phyloP scores from a whole-genome alignment of 2,329 filamentous ascomycete species.

The Penicillium olsonii region DNA sequence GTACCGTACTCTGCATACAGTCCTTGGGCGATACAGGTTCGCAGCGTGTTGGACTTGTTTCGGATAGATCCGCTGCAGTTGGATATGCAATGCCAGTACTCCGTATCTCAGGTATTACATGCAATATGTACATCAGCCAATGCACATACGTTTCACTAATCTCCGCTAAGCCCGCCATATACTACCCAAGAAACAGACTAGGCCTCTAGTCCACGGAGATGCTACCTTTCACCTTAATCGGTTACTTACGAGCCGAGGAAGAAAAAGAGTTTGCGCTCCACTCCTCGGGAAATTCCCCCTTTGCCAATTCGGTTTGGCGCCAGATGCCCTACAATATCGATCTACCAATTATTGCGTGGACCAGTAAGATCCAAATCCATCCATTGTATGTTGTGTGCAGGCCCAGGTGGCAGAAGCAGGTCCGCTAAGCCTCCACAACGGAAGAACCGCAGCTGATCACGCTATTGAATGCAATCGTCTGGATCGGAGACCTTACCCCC shows the following conservation, averaged over 20 bases:
- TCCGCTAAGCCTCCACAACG: not conserved
- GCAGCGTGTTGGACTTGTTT: not conserved
- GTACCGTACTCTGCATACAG: too few relatives aligned
- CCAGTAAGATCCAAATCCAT: slow-evolving; percentile 8
- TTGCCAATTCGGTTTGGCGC: slow-evolving; percentile 2
- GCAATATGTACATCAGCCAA: not conserved
- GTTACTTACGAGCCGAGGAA: slow-evolving; percentile 13
- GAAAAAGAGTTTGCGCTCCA: slow-evolving; percentile 17
- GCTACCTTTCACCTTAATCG: not conserved
- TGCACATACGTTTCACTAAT: slow-evolving; percentile 3
- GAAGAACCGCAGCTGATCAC: not conserved
- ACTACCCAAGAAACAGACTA: not conserved
- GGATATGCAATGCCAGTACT: not conserved
- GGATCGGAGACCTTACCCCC: slow-evolving; percentile 1
- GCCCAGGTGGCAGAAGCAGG: slow-evolving; percentile 1
- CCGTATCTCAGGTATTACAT: not conserved
- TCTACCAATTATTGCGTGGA: slow-evolving; percentile 11
- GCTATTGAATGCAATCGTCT: not conserved
- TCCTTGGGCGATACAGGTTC: too few relatives aligned
- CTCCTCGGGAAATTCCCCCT: slow-evolving; percentile 1
- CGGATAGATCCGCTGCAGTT: slow-evolving; percentile 14
- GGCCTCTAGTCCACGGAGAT: not conserved
- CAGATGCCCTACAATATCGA: slow-evolving; percentile 19
- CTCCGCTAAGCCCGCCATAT: not conserved
- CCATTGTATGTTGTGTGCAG: not conserved